These are phyloP conservation scores for Crassisporium funariophilum DNA, from an alignment of 768 basidiomycete genomes.

Conservation along the genomic window DNA sequence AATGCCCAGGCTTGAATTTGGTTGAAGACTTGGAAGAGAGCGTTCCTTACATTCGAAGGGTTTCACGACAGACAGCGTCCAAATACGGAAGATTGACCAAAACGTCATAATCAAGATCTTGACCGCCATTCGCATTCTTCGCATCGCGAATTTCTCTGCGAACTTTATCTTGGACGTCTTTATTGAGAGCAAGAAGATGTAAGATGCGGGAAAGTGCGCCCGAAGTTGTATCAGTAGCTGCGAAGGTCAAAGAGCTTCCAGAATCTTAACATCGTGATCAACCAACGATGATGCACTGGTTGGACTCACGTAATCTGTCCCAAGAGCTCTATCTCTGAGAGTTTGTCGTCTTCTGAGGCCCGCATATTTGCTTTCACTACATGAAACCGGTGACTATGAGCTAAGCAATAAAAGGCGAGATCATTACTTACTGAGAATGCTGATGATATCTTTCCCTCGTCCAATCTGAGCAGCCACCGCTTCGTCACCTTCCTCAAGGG, in stretches of 20 bases:
- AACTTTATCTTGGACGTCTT: slow-evolving; percentile 23
- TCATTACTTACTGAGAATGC: slow-evolving; percentile 34
- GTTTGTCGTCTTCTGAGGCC: slow-evolving; percentile 29
- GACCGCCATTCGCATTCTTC: slow-evolving; percentile 23
- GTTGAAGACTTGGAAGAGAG: not conserved
- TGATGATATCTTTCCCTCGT: slow-evolving; percentile 44
- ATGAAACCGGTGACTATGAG: slow-evolving; percentile 4
- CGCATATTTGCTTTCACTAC: slow-evolving; percentile 40
- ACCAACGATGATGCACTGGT: not conserved
- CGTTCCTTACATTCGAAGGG: slow-evolving; percentile 32
- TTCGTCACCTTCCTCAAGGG: slow-evolving; percentile 32
- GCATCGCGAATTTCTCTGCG: slow-evolving; percentile 24
- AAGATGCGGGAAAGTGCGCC: slow-evolving; percentile 20
- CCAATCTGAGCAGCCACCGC: slow-evolving; percentile 31
- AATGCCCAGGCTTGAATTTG: not conserved
- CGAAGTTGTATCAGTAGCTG: slow-evolving; percentile 28
- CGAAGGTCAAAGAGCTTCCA: slow-evolving; percentile 27
- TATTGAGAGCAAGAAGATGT: slow-evolving; percentile 16
- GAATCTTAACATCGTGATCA: too few species aligned
- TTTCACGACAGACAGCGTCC: slow-evolving; percentile 41
- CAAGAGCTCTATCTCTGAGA: slow-evolving; percentile 37
- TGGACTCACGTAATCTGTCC: slow-evolving; percentile 31
- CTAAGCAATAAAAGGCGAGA: not conserved
- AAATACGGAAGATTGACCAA: slow-evolving; percentile 36
- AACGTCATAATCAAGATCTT: slow-evolving; percentile 35